Evolutionary conservation across 163 green algal genomes (phyloP).

Genomic region (Prototheca wickerhamii): DNA sequence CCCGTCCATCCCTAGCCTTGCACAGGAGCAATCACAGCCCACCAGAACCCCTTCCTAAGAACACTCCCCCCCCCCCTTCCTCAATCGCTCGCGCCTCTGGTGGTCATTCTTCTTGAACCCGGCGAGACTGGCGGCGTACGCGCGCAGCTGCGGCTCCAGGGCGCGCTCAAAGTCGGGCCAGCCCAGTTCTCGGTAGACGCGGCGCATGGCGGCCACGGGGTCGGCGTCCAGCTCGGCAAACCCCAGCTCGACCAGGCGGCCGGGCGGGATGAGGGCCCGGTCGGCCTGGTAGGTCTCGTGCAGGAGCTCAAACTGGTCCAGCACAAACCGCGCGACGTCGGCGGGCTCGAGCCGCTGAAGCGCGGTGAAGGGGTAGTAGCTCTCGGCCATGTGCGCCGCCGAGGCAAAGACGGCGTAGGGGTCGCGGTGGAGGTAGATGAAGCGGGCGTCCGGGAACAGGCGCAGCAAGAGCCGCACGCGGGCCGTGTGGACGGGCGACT

Average conservation of each 20-base stretch:
- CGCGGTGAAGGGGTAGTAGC: slow-evolving; percentile 49
- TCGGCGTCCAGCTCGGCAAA: slow-evolving; percentile 47
- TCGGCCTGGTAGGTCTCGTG: slow-evolving; percentile 32
- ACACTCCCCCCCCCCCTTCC: not conserved
- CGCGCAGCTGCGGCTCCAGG: slow-evolving; percentile 6
- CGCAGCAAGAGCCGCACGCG: slow-evolving; percentile 26
- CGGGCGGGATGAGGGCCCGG: slow-evolving; percentile 11
- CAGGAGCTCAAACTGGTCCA: slow-evolving; percentile 47
- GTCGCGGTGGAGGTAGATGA: slow-evolving; percentile 54
- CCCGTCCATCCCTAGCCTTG: no score
- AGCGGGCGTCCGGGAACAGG: slow-evolving; percentile 51
- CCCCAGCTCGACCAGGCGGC: slow-evolving; percentile 34
- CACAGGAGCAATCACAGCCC: no score
- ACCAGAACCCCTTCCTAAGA: no score
- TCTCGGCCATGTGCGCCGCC: slow-evolving; percentile 23
- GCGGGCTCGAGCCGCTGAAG: slow-evolving; percentile 25
- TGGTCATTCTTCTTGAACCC: slow-evolving; percentile 49
- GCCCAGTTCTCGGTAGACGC: slow-evolving; percentile 36
- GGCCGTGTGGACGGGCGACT: slow-evolving; percentile 55
- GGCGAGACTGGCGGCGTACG: slow-evolving; percentile 23
- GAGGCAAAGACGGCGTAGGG: slow-evolving; percentile 43
- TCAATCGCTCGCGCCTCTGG: slow-evolving; percentile 7
- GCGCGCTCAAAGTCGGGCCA: slow-evolving; percentile 21
- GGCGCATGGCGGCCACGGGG: slow-evolving; percentile 29
- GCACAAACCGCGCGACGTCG: slow-evolving; percentile 43